Base-by-base conservation (phyloP, 2,329 filamentous ascomycete genomes). In the Fusarium sp. region DNA sequence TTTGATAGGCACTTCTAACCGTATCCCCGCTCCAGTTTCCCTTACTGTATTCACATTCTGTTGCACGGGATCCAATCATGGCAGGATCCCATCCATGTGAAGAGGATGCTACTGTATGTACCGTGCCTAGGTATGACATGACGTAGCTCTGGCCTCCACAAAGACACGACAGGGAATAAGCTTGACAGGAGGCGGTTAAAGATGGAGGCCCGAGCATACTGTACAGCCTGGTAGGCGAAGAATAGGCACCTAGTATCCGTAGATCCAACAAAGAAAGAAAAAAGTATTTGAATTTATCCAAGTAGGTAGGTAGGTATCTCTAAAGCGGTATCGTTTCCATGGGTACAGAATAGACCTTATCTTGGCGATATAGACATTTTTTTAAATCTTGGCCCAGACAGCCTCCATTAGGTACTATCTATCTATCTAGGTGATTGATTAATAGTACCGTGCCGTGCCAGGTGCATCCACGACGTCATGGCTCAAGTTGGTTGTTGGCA, bases 401-500 rank as follows among this genome's bases (percentile, higher is more conserved):
- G 31, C 31, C 16, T 37, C 31, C 5, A 37, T 18, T 18, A 11
- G 31, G 31, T 37, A 37, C 31, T 12, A 12, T 28, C 26, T 28
- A 28, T 10, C 26, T 28, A 26, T 21, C 21, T 21, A 21, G 26
- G 31, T 18, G 16, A 18, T 37, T 37, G 31, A 37, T 37, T 37
- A 21, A 21, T 18, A 18, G 31, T 37, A 10, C 31, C 16, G 16
- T 37, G 25, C 46, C 34, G 21, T 37, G 25, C 50, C 34, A 21
- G 26, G 52, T 43, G 21, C 14, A 26, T 51, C 48, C n/a, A 42
- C 52, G 58, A 67, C 66, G 66, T 69, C 66, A 69, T 69, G 9
- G 43, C 54, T 58, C 26, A 55, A 46, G 37, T 41, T 25, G 18
- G 26, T 21, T n/a, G n/a, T 52, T 26, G 25, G 50, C 26, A 21